Evolutionary conservation across 805 yeast genomes (phyloP).

Genomic region (Komagataella populi): DNA sequence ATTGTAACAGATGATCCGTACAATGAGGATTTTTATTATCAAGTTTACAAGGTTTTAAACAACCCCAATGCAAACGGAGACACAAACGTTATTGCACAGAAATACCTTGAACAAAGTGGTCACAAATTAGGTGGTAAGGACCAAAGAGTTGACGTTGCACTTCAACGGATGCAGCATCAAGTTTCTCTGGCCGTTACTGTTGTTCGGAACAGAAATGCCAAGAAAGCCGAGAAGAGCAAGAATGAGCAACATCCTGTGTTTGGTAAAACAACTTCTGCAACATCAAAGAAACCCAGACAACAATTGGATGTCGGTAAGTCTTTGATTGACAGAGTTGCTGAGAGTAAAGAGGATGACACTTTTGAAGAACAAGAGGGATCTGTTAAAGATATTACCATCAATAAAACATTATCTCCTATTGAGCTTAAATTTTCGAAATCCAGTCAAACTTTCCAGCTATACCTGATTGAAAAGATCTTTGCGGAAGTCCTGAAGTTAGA

Average conservation of each 20-base stretch:
- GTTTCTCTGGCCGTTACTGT: constrained; percentile 92
- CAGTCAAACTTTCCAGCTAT: constrained; percentile 39
- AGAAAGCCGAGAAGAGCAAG: constrained; percentile 39
- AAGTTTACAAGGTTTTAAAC: constrained; percentile 72
- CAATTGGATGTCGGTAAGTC: constrained; percentile 45
- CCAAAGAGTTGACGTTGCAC: constrained; percentile 77
- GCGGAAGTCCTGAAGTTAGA: constrained; percentile 69
- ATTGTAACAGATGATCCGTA: constrained; percentile 95
- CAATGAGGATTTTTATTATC: constrained; percentile 92
- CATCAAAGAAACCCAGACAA: constrained; percentile 79
- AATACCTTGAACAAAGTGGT: constrained; percentile 83
- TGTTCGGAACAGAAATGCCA: constrained; percentile 71
- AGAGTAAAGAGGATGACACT: constrained; percentile 12
- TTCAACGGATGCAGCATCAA: constrained; percentile 96
- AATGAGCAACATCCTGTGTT: constrained; percentile 56
- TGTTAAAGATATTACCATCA: constrained; percentile 18
- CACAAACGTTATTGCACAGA: constrained; percentile 79
- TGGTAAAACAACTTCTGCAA: constrained; percentile 71
- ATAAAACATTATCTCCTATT: constrained; percentile 11
- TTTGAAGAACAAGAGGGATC: constrained; percentile 7
- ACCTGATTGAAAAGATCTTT: constrained; percentile 67
- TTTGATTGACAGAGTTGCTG: constrained; percentile 31
- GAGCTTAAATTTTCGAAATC: constrained; percentile 19
- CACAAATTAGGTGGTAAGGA: constrained; percentile 79
- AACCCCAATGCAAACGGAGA: constrained; percentile 38